A percentile compares a stretch with the other conserved stretches of the same genome.
phyloP scores from a whole-genome alignment of 163 green algal species.

The Scenedesmus sp. region DNA sequence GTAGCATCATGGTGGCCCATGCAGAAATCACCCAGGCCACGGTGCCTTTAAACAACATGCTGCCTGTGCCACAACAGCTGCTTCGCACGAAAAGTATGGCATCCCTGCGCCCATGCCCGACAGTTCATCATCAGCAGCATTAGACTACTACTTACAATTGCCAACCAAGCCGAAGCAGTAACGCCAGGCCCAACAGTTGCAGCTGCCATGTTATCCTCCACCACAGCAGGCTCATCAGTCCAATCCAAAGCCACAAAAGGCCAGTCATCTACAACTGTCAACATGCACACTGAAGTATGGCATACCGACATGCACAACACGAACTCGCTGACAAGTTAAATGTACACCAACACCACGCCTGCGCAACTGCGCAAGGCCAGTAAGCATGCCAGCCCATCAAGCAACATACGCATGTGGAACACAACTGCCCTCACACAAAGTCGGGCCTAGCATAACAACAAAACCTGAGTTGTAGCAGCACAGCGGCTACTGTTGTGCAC shows the following conservation, averaged over 20 bases:
- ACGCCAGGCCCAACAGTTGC: no score
- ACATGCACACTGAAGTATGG: not conserved
- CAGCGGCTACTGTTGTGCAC: not conserved
- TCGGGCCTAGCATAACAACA: not conserved
- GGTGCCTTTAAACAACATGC: no score
- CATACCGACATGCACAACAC: conserved; percentile 7
- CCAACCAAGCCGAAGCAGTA: no score
- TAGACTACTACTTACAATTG: no score
- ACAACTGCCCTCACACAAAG: not conserved
- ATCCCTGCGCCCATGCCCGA: no score
- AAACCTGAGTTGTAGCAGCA: not conserved
- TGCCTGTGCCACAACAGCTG: no score
- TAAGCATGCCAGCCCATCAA: not conserved
- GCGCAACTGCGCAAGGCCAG: not conserved
- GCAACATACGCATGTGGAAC: not conserved
- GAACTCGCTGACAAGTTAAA: not conserved
- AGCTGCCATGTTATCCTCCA: no score
- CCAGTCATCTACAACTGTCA: not conserved
- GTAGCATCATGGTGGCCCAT: no score
- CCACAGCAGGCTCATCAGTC: not conserved
- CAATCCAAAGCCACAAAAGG: no score
- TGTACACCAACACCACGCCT: not conserved
- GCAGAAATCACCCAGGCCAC: no score
- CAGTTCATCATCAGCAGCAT: no score
- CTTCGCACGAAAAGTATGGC: no score